Conservation (phyloP, 2,329 filamentous ascomycete genomes). For the Leptographium radiaticola region DNA sequence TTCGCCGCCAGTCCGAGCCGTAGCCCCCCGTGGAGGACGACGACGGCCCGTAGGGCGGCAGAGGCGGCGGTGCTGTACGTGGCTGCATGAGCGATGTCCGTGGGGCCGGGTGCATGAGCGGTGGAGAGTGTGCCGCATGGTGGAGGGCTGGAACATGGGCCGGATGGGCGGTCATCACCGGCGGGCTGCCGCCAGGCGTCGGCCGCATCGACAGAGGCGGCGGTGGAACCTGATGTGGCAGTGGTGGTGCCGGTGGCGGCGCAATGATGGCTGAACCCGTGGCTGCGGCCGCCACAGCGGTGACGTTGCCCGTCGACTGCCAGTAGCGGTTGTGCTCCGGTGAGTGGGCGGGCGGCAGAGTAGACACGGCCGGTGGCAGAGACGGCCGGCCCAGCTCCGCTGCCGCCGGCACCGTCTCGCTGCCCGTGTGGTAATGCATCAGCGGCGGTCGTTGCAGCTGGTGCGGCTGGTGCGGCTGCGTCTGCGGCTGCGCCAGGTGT, state of each 20-base stretch:
- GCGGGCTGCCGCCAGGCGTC: slow-evolving; percentile 1
- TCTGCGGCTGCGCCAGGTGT: background rate
- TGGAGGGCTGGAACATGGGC: background rate
- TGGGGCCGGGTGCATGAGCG: background rate
- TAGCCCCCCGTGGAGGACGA: slow-evolving; percentile 2
- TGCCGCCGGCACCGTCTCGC: background rate
- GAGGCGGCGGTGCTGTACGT: slow-evolving; percentile 1
- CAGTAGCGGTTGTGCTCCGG: slow-evolving; percentile 1
- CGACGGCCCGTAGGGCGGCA: slow-evolving; percentile 4
- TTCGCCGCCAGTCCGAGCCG: slow-evolving; percentile 6
- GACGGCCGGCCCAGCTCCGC: slow-evolving; percentile 2
- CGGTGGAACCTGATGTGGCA: slow-evolving; percentile 5
- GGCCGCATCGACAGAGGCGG: slow-evolving; percentile 8
- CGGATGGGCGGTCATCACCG: background rate
- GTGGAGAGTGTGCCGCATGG: slow-evolving; percentile 3
- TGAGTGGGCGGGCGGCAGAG: background rate
- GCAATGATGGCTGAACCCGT: background rate
- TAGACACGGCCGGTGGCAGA: background rate
- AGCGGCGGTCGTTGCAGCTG: background rate
- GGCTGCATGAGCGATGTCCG: background rate
- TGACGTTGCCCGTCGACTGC: background rate
- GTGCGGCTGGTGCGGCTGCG: background rate
- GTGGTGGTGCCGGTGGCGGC: slow-evolving; percentile 7
- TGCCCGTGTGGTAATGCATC: slow-evolving; percentile 1
- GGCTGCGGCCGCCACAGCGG: background rate